phyloP scores from a whole-genome alignment of 805 yeast species.

The Candida saitoana region DNA sequence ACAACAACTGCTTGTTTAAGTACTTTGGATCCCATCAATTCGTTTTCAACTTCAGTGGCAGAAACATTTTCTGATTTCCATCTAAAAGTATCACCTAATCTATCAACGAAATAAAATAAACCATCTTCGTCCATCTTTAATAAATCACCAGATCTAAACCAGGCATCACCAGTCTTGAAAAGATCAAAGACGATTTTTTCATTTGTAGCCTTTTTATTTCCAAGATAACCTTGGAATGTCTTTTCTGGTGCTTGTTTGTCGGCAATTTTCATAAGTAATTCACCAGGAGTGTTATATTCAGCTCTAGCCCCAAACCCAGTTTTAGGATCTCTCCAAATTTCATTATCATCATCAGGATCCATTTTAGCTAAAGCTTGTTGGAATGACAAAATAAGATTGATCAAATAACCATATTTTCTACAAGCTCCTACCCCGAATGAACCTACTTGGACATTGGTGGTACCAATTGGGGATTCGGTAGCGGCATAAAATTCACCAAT shows the following conservation, averaged over 20 bases:
- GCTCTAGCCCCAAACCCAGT: slow-evolving; percentile 60
- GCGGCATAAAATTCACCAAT: slow-evolving; percentile 93
- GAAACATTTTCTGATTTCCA: slow-evolving; percentile 97
- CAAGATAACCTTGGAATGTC: slow-evolving; percentile 86
- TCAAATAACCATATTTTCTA: slow-evolving; percentile 66
- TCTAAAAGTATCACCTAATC: slow-evolving; percentile 92
- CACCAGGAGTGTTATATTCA: slow-evolving; percentile 70
- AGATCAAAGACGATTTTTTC: slow-evolving; percentile 73
- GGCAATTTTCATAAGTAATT: slow-evolving; percentile 71
- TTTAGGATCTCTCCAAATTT: slow-evolving; percentile 62
- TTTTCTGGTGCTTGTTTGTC: slow-evolving; percentile 61
- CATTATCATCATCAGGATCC: slow-evolving; percentile 75
- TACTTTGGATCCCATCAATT: slow-evolving; percentile 45
- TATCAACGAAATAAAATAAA: slow-evolving; percentile 77
- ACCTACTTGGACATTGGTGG: slow-evolving; percentile 75
- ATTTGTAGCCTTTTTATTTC: slow-evolving; percentile 68
- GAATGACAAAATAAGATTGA: slow-evolving; percentile 47
- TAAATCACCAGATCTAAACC: slow-evolving; percentile 86
- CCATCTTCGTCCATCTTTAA: slow-evolving; percentile 65
- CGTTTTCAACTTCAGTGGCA: slow-evolving; percentile 88
- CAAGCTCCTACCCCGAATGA: slow-evolving; percentile 85
- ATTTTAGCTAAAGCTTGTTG: slow-evolving; percentile 64
- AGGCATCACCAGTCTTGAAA: slow-evolving; percentile 82
- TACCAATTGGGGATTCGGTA: slow-evolving; percentile 87
- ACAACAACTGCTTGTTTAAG: slow-evolving; percentile 78